These are phyloP conservation scores for Pisolithus orientalis DNA, from an alignment of 768 basidiomycete species.

Conservation along the genomic window DNA sequence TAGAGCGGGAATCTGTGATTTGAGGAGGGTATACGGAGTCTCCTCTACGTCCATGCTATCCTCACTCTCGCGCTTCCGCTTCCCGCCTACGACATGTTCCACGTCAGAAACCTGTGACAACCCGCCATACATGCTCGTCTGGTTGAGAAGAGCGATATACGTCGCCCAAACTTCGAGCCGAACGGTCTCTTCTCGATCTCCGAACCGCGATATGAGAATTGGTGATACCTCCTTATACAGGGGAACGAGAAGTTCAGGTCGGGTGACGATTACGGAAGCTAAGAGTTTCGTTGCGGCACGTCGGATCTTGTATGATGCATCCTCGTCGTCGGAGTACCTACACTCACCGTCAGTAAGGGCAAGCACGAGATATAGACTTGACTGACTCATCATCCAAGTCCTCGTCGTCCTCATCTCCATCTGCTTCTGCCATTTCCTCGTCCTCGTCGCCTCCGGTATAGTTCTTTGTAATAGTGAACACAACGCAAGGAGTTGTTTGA, in stretches of 20 bases:
- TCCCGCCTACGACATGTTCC: conserved; percentile 45
- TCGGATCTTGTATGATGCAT: conserved; percentile 96
- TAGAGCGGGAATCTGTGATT: conserved; percentile 68
- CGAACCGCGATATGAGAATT: conserved; percentile 83
- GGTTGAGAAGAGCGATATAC: conserved; percentile 73
- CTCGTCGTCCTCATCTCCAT: conserved; percentile 72
- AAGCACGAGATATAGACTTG: not conserved
- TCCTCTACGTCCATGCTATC: conserved; percentile 71
- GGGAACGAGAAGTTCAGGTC: conserved; percentile 75
- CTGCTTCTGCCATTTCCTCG: conserved; percentile 50
- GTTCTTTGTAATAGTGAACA: conserved; percentile 41
- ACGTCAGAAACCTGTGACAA: conserved; percentile 45
- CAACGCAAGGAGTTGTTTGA: not conserved
- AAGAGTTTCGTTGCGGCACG: conserved; percentile 90
- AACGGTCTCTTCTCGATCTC: conserved; percentile 93
- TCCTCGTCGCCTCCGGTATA: conserved; percentile 70
- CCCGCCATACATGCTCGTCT: conserved; percentile 77
- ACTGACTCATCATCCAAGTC: conserved; percentile 76
- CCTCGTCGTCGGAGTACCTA: conserved; percentile 97
- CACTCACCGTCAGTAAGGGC: not conserved
- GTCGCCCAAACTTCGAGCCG: conserved; percentile 89
- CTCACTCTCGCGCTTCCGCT: conserved; percentile 73
- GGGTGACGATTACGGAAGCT: conserved; percentile 78
- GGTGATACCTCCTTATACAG: conserved; percentile 86
- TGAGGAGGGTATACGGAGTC: conserved; percentile 65